phyloP scores from a whole-genome alignment of 2,329 filamentous ascomycete genomes.

The Escovopsis sp. region DNA sequence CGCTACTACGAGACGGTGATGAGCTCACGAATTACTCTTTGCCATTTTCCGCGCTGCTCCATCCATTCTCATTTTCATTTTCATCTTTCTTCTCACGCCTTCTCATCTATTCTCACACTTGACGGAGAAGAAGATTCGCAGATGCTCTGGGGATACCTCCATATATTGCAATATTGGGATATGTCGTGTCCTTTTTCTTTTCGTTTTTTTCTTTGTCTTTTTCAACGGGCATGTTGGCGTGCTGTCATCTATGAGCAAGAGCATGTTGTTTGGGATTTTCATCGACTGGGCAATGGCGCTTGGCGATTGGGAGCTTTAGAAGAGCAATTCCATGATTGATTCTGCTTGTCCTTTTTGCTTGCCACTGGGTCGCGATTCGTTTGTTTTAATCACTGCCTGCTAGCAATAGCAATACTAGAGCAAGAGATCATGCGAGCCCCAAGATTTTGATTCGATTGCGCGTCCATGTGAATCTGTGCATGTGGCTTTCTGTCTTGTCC shows the following conservation, averaged over 20 bases:
- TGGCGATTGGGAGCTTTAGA: conserved; percentile 1
- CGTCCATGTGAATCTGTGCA: no score
- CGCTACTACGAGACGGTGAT: conserved; percentile 2
- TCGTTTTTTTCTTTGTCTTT: no score
- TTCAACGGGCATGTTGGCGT: conserved; percentile 1
- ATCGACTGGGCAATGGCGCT: conserved; percentile 4
- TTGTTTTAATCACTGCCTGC: no score
- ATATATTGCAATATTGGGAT: conserved; percentile 3
- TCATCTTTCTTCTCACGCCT: background rate
- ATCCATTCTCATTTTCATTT: background rate
- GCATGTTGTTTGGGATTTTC: conserved; percentile 1
- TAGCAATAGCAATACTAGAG: no score
- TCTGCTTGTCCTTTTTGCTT: background rate
- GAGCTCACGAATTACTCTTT: conserved; percentile 2
- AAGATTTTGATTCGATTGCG: no score
- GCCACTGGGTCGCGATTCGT: no score
- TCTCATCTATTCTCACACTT: background rate
- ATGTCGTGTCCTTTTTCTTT: conserved; percentile 1
- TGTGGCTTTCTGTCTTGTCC: no score
- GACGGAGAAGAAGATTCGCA: no score
- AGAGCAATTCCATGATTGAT: background rate
- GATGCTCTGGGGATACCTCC: background rate
- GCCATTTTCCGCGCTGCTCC: background rate
- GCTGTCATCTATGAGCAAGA: conserved; percentile 4
- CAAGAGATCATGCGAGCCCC: no score